Conservation (phyloP, 148 eudicot genomes). For the Tetragonia tetragonoides region DNA sequence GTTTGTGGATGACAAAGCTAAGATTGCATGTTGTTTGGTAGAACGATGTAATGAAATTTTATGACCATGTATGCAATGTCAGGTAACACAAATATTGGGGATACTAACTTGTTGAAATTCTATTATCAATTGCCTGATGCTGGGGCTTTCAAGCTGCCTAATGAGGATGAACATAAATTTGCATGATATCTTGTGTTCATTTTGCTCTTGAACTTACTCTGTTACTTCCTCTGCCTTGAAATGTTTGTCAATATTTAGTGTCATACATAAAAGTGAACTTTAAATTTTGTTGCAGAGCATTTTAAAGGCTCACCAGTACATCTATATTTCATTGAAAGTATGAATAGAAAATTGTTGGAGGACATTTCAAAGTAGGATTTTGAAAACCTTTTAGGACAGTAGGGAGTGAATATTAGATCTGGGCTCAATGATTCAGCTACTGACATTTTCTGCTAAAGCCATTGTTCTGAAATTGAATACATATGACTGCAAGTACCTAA, state of each 20-base stretch:
- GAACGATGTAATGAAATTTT: not conserved
- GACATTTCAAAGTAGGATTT: no score
- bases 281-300: no score
- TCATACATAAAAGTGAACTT: no score
- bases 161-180: not conserved
- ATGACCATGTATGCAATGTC: not conserved
- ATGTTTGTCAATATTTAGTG: no score
- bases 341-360: no score
- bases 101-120: not conserved
- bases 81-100: not conserved
- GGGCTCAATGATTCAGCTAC: not conserved
- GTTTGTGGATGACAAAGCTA: no score
- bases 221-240: not conserved
- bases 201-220: not conserved
- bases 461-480: not conserved
- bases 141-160: not conserved
- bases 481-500: not conserved
- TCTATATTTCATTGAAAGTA: no score
- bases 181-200: not conserved
- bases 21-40: no score
- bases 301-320: no score
- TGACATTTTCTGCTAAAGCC: no score
- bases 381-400: not conserved
- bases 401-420: not conserved
- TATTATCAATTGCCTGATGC: not conserved